phyloP scores from a whole-genome alignment of 2,329 filamentous ascomycete genomes.

The Leptographium procerum region DNA sequence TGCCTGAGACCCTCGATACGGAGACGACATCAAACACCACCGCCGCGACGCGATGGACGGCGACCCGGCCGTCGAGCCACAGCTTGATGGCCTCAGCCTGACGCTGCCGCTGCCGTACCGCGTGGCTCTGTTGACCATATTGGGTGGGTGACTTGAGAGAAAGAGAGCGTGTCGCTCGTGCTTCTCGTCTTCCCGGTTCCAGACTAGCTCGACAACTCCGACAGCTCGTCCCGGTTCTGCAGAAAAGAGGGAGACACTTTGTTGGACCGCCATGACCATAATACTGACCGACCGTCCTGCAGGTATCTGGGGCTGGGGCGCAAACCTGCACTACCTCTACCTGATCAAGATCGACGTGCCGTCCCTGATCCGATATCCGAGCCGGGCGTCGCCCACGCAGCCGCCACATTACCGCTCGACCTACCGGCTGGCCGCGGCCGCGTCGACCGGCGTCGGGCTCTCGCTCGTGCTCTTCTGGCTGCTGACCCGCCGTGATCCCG shows the following conservation, averaged over 20 bases:
- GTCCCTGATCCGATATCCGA: constrained; percentile 74
- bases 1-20: too few species aligned
- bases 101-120: constrained; percentile 83
- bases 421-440: constrained; percentile 71
- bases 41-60: constrained; percentile 49
- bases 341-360: constrained; percentile 77
- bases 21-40: not conserved
- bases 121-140: constrained; percentile 71
- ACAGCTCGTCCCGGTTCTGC: too few species aligned
- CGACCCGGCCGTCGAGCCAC: constrained; percentile 57
- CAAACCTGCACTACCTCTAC: constrained; percentile 81
- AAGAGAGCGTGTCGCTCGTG: too few species aligned
- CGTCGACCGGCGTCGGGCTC: constrained; percentile 57
- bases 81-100: constrained; percentile 77
- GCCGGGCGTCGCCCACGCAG: constrained; percentile 58
- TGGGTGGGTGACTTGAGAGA: constrained; percentile 60
- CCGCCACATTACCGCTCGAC: constrained; percentile 68
- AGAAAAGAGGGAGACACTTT: not conserved
- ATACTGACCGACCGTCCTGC: constrained; percentile 1
- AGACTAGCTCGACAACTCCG: too few species aligned
- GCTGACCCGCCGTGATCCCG: constrained; percentile 58
- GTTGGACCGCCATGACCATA: too few species aligned
- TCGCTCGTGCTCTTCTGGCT: constrained; percentile 78
- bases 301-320: constrained; percentile 70
- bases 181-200: too few species aligned